These are phyloP conservation scores for Protomyces pachydermus DNA, from an alignment of 1,139 yeast genomes.

Conservation along the genomic window DNA sequence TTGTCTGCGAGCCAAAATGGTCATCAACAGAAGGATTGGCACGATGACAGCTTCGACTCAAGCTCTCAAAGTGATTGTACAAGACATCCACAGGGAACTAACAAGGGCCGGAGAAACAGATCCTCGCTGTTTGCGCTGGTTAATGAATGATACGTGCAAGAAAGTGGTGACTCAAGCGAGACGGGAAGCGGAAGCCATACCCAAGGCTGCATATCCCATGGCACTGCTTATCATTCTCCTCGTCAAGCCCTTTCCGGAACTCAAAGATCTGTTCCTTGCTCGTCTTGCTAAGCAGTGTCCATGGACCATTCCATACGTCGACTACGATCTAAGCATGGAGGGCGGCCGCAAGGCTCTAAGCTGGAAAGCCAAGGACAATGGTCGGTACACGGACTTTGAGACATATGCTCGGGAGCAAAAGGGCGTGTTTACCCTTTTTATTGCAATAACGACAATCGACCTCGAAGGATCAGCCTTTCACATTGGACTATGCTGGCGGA, in stretches of 20 bases:
- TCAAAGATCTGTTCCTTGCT: conserved; percentile 65
- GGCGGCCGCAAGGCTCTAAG: conserved; percentile 84
- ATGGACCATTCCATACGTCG: conserved; percentile 57
- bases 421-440: conserved; percentile 78
- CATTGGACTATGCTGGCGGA: conserved; percentile 56
- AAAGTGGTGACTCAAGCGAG: conserved; percentile 88
- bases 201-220: conserved; percentile 73
- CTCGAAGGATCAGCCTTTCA: conserved; percentile 49
- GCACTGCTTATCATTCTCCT: conserved; percentile 60
- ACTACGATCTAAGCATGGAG: conserved; percentile 57
- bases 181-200: conserved; percentile 77
- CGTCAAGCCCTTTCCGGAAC: conserved; percentile 56
- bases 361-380: conserved; percentile 60
- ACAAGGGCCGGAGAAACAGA: conserved; percentile 42
- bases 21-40: conserved; percentile 83
- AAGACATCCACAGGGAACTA: conserved; percentile 51
- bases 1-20: conserved; percentile 53
- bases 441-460: conserved; percentile 54
- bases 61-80: conserved; percentile 53
- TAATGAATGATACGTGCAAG: conserved; percentile 75
- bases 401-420: conserved; percentile 78
- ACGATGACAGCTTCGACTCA: conserved; percentile 69
- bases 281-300: conserved; percentile 91
- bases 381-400: conserved; percentile 35
- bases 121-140: conserved; percentile 49